Conservation (phyloP, 345 rosid species). For the Citrus trifoliata region DNA sequence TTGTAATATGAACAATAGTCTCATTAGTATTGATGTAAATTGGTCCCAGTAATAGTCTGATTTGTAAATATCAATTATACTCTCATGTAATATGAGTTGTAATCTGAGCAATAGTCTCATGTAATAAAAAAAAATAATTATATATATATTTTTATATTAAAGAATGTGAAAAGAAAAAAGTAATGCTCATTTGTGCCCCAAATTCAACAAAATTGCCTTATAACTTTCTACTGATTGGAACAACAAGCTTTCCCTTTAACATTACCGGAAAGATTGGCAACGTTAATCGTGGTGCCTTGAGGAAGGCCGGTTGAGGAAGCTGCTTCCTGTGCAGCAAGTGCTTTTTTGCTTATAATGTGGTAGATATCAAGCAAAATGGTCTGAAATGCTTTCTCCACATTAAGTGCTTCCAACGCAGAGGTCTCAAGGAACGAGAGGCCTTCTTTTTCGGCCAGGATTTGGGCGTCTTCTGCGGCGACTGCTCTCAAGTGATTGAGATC, state of each 20-base stretch:
- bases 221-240: constrained; percentile 27
- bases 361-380: constrained; percentile 56
- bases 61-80: too few species aligned
- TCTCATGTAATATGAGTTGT: too few species aligned
- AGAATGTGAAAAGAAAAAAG: too few species aligned
- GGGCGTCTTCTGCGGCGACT: constrained; percentile 36
- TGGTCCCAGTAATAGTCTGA: too few species aligned
- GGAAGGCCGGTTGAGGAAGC: constrained; percentile 39
- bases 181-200: constrained; percentile 2
- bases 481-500: constrained; percentile 59
- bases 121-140: too few species aligned
- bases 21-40: too few species aligned
- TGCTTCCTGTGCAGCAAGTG: constrained; percentile 57
- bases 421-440: constrained; percentile 53
- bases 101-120: too few species aligned
- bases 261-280: constrained; percentile 45
- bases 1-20: too few species aligned
- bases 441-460: constrained; percentile 46
- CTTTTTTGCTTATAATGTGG: constrained; percentile 58
- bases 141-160: too few species aligned
- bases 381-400: constrained; percentile 62
- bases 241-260: constrained; percentile 48
- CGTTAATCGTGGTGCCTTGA: constrained; percentile 70
- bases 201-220: not conserved
- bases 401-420: constrained; percentile 56